Evolutionary conservation across 805 yeast genomes (phyloP), one percentile per base, ranked within the genome.

Genomic region (Phaffomyces opuntiae): DNA sequence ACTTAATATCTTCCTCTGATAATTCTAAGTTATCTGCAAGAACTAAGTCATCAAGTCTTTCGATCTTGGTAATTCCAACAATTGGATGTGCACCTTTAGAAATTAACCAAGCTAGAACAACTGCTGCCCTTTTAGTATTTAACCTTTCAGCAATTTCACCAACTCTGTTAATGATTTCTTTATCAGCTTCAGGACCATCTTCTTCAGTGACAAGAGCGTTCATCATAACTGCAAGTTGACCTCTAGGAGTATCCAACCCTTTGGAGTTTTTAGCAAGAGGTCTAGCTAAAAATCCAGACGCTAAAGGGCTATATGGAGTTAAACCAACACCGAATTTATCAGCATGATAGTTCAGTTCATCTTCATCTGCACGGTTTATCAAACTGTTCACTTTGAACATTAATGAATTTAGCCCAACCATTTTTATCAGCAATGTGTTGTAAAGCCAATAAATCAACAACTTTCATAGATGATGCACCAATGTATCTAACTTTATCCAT

Each of bases 381-480:
- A 80, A 64, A 39, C 75, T 78, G 62, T 56, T 64, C 72, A 49
- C 75, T 72, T 62, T 81, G 87, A 75, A 78, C 73, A 29, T 77
- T 77, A 83, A 81, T 68, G 52, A 81, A 81, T 56, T 77, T 77
- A 49, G 66, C 65, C 83, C 82, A 81, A 26, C 72, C 73, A 50
- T 72, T 51, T 55, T 66, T 67, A 46, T 80, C 83, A 4, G 87
- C 87, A 45, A 71, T 60, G 46, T 60, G 63, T 56, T 81, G 87
- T 54, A 77, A 53, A 51, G 69, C 70, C 2, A 69, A 75, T 55
- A 81, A 80, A 52, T 80, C 77, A 21, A 63, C 59, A 3, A 80
- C 72, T 51, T 67, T 66, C 85, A 81, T 80, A 1, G 81, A 62
- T 1, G 83, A 78, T 1, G 85, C 83, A 12, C 85, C 86, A 49